phyloP scores from a whole-genome alignment of 345 rosid genomes.

The Syzygium aromaticum region DNA sequence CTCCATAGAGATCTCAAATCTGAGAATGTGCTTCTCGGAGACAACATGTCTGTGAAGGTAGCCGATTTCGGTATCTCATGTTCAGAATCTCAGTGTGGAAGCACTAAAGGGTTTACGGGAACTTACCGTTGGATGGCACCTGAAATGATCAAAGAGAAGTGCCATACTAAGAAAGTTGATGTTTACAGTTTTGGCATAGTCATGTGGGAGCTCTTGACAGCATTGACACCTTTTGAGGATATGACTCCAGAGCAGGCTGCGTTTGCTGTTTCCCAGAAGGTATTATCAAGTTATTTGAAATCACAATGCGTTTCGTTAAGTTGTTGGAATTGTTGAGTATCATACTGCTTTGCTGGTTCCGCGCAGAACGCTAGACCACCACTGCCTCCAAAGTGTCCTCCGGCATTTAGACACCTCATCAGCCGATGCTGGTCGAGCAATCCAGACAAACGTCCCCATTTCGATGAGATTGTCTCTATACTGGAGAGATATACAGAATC shows the following conservation, averaged over 20 bases:
- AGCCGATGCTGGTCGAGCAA: constrained; percentile 60
- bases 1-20: constrained; percentile 79
- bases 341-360: neutral
- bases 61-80: constrained; percentile 83
- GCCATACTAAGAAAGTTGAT: constrained; percentile 68
- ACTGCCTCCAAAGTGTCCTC: constrained; percentile 46
- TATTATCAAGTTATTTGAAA: constrained; percentile 7
- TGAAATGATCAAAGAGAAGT: constrained; percentile 74
- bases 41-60: constrained; percentile 60
- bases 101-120: constrained; percentile 60
- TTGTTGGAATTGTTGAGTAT: neutral
- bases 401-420: constrained; percentile 43
- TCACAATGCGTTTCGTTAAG: neutral
- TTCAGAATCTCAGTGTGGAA: constrained; percentile 58
- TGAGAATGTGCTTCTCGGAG: constrained; percentile 59
- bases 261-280: constrained; percentile 80
- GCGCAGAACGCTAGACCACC: constrained; percentile 68
- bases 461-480: constrained; percentile 44
- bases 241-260: constrained; percentile 88
- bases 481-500: constrained; percentile 44
- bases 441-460: constrained; percentile 51
- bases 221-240: constrained; percentile 55
- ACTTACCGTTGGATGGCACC: constrained; percentile 92
- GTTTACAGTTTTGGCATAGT: constrained; percentile 79
- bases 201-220: constrained; percentile 74